Base-by-base conservation (phyloP, 2,329 filamentous ascomycete genomes). In the Cryphonectria naterciae region DNA sequence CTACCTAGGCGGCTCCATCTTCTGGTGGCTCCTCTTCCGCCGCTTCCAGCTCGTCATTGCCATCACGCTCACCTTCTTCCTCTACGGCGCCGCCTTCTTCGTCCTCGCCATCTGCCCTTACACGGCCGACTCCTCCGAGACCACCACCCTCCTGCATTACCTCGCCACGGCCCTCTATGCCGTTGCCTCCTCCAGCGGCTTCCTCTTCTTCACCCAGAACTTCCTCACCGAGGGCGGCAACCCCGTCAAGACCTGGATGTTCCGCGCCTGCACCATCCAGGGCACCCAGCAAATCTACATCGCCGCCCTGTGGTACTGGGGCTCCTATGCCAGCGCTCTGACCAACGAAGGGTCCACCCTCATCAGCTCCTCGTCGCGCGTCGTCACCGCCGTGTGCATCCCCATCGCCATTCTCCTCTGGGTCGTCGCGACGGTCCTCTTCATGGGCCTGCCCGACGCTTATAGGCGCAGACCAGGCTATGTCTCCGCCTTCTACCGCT, bases 281-380 rank as follows among this genome's bases (percentile, higher is more conserved):
- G 90, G 90, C 54, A 89, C 88, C 4, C 89, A 91, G 75, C 89
- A 92, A 76, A 82, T 89, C 74, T 92, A 91, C 77, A 85, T 90
- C 68, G 85, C 88, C 28, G 86, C 84, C 5, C 83, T 92, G 22
- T 92, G 89, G 89, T 91, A 87, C 77, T 92, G 90, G 90, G 90
- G 90, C 68, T 77, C 81, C 1, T 83, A 81, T 15, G 77, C 81
- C 28, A 80, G 80, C 39, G 84, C 84, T 17, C 76, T 82, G 62
- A 77, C 77, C 39, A 78, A 82, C 70, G 74, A 78, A 32, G 79
- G 84, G 65, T 80, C 68, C 25, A 75, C 73, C 54, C 76, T 71
- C n/a, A 76, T 61, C 76, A 79, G 62, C 70, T 74, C 46, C 72
- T 64, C 58, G 64, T 77, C 5, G 86, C 86, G 28, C 52, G 63